Percentiles rank a stretch among this genome's conserved stretches.
phyloP scores from a whole-genome alignment of 352 stramenopile species.

The Plasmopara muralis region DNA sequence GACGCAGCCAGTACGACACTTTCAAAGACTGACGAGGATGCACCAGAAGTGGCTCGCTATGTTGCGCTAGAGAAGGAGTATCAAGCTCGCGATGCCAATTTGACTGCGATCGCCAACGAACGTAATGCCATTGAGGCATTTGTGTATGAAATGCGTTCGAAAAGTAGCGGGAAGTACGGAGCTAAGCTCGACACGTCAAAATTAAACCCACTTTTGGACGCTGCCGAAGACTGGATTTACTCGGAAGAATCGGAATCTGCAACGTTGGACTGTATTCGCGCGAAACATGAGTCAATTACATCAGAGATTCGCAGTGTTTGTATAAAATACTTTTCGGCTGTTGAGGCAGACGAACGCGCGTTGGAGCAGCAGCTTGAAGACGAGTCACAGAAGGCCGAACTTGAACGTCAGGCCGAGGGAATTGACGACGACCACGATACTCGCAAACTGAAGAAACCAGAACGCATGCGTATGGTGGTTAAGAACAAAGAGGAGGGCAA shows the following conservation, averaged over 20 bases:
- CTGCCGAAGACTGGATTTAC: constrained; percentile 89
- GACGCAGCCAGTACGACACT: constrained; percentile 3
- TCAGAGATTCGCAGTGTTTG: constrained; percentile 43
- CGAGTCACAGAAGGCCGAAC: constrained; percentile 67
- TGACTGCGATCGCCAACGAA: constrained; percentile 68
- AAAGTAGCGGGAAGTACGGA: constrained; percentile 57
- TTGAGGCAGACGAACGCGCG: constrained; percentile 50
- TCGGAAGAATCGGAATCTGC: constrained; percentile 79
- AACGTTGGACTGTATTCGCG: constrained; percentile 43
- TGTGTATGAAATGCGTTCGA: constrained; percentile 87
- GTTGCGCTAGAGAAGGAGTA: constrained; percentile 62
- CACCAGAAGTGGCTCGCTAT: constrained; percentile 29
- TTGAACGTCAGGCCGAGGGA: constrained; percentile 59
- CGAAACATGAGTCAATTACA: constrained; percentile 54
- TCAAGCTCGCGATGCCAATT: constrained; percentile 57
- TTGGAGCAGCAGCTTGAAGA: constrained; percentile 72
- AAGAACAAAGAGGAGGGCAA: constrained; percentile 96
- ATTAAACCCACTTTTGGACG: constrained; percentile 69
- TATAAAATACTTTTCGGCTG: constrained; percentile 61
- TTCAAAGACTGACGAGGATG: constrained; percentile 20
- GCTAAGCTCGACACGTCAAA: constrained; percentile 55
- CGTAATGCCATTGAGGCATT: constrained; percentile 89
- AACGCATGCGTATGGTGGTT: constrained; percentile 89
- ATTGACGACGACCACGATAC: constrained; percentile 88
- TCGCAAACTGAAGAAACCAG: constrained; percentile 89